Conservation (phyloP, 2,329 filamentous ascomycete genomes). For the Xylaria digitata region DNA sequence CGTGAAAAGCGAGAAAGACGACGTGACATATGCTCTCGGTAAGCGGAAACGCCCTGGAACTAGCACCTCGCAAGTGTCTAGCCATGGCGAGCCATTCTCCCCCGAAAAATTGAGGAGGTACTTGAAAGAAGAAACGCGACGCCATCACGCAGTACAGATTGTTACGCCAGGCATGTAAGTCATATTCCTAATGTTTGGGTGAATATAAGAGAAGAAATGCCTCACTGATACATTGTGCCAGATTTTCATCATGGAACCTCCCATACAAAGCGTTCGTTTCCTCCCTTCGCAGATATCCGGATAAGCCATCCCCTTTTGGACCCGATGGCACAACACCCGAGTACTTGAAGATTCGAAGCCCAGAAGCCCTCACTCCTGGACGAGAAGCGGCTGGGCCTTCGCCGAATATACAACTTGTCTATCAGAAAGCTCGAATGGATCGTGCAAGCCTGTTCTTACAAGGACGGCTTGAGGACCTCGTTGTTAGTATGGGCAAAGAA, state of each 20-base stretch:
- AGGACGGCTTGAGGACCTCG: constrained; percentile 16
- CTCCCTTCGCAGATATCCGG: neutral
- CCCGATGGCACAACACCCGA: neutral
- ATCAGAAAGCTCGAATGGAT: constrained; percentile 16
- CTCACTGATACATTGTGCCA: neutral
- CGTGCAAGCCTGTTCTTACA: constrained; percentile 21
- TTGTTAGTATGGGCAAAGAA: constrained; percentile 5
- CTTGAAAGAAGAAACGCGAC: constrained; percentile 6
- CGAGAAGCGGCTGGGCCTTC: constrained; percentile 6
- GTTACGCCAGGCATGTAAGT: constrained; percentile 1
- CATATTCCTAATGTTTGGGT: no score
- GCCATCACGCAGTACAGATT: neutral
- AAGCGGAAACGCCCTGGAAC: constrained; percentile 19
- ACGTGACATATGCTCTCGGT: neutral
- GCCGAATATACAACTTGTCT: constrained; percentile 27
- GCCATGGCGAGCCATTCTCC: neutral
- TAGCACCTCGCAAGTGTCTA: constrained; percentile 18
- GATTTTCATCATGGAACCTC: constrained; percentile 22
- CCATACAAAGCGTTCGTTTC: constrained; percentile 26
- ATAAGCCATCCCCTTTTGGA: constrained; percentile 16
- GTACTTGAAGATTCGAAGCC: constrained; percentile 9
- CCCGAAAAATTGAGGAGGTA: constrained; percentile 14
- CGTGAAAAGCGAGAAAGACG: constrained; percentile 6
- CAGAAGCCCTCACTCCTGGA: constrained; percentile 1
- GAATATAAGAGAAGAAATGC: neutral